Conservation (phyloP, 148 eudicot genomes). For the Bassia scoparia region DNA sequence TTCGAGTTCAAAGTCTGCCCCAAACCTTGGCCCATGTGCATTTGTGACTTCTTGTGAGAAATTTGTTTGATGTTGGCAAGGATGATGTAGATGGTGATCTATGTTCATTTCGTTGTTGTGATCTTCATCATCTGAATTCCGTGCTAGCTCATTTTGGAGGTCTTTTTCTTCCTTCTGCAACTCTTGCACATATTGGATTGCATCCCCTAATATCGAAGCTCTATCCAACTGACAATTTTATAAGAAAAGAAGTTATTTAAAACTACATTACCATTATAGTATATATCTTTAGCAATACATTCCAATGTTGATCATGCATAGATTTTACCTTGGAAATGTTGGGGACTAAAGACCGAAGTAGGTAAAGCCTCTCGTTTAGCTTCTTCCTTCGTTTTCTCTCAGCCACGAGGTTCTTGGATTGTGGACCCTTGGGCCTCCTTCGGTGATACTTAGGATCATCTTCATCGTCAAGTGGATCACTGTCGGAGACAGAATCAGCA, state of each 20-base stretch:
- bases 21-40: constrained; percentile 18
- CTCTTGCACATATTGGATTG: constrained; percentile 82
- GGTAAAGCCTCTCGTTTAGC: constrained; percentile 81
- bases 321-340: constrained; percentile 74
- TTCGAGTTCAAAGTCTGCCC: constrained; percentile 37
- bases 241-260: not conserved
- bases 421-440: constrained; percentile 58
- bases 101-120: constrained; percentile 12
- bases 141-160: constrained; percentile 66
- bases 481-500: constrained; percentile 65
- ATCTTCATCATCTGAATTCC: constrained; percentile 60
- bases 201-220: constrained; percentile 91
- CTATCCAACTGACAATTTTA: constrained; percentile 57
- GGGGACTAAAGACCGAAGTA: constrained; percentile 78
- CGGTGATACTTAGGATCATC: constrained; percentile 72
- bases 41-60: constrained; percentile 30
- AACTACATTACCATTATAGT: not conserved
- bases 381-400: constrained; percentile 90
- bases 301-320: not conserved
- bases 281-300: not conserved
- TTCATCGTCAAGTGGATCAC: constrained; percentile 71
- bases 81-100: constrained; percentile 16
- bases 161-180: constrained; percentile 62
- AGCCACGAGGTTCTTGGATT: constrained; percentile 80
- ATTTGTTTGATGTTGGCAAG: constrained; percentile 21